Base-by-base conservation (phyloP, 805 yeast genomes). In the Ogataea nonfermentans region DNA sequence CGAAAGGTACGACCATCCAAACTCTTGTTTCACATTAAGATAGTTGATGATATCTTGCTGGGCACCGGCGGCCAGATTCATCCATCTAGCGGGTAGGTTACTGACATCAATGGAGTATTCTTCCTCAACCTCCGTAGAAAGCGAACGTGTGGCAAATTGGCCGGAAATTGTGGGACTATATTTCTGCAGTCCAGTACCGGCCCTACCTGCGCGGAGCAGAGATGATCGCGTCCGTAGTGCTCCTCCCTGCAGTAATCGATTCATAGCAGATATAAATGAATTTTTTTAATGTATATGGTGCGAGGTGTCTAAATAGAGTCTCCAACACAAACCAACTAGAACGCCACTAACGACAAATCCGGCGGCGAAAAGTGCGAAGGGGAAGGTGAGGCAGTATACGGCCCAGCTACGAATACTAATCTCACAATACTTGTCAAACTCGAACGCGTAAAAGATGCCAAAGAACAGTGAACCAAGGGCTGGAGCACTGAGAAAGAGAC, bases 401-500 rank as follows among this genome's bases (percentile, higher is more conserved):
- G 37, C 13, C 29, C 29, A 26, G 14, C 26, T 11, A n/a, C 29
- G 11, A 16, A 33, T 32, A 3, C 37, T 26, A 4, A 43, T 41
- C 11, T 47, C 37, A 38, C 73, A 62, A 37, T 56, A 52, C 6
- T 37, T 35, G 49, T 86, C 93, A 50, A 74, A 79, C 14, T 77
- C 61, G 20, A 63, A 55, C 0, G 95, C 96, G 57, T 82, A 88
- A 9, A 80, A 48, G 38, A 85, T 54, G 9, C 93, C 89, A 52
- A 75, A 85, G 4, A 74, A 50, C 7, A 84, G 69, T 2, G 93
- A 71, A 2, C 95, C 95, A 4, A 85, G 48, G 0, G 96, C 95
- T 1, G 96, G 96, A 0, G 95, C 95, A 29, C 86, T 70, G 79
- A 88, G 80, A 57, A 85, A 83, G 27, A 83, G 68, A 4, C 96